These are phyloP conservation scores for Trichoderma asperelloides DNA, from an alignment of 495 filamentous ascomycete genomes.

Conservation along the genomic window DNA sequence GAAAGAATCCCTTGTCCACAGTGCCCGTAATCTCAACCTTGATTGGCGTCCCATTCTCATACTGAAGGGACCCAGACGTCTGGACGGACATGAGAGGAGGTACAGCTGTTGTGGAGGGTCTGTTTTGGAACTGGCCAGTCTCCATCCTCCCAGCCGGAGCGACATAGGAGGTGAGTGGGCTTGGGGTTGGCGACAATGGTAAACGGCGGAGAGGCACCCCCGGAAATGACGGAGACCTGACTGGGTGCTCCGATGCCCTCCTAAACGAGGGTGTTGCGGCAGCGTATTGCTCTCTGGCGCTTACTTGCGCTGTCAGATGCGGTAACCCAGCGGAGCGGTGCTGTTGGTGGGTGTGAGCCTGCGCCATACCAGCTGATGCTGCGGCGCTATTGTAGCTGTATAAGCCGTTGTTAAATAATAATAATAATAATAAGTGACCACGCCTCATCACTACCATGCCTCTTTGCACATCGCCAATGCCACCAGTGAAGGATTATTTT, in stretches of 20 bases:
- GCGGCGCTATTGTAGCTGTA: slow-evolving; percentile 35
- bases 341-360: slow-evolving; percentile 40
- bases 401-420: not conserved
- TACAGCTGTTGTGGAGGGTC: slow-evolving; percentile 27
- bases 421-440: not conserved
- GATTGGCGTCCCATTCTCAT: slow-evolving; percentile 50
- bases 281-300: slow-evolving; percentile 41
- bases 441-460: not conserved
- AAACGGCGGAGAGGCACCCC: slow-evolving; percentile 34
- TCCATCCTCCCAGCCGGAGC: slow-evolving; percentile 39
- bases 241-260: slow-evolving; percentile 38
- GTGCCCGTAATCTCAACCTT: slow-evolving; percentile 72
- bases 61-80: slow-evolving; percentile 48
- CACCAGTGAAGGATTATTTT: not conserved
- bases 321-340: slow-evolving; percentile 28
- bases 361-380: slow-evolving; percentile 45
- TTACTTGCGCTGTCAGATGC: slow-evolving; percentile 23
- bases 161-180: slow-evolving; percentile 30
- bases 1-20: slow-evolving; percentile 91
- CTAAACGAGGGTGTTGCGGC: slow-evolving; percentile 37
- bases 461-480: not conserved
- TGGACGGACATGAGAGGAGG: slow-evolving; percentile 54
- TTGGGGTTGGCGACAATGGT: slow-evolving; percentile 43
- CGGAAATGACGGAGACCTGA: slow-evolving; percentile 39
- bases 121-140: slow-evolving; percentile 28